Evolutionary conservation across 129 eudicot genomes (phyloP), one percentile per base, ranked within the genome.

Genomic region (Silybum marianum): DNA sequence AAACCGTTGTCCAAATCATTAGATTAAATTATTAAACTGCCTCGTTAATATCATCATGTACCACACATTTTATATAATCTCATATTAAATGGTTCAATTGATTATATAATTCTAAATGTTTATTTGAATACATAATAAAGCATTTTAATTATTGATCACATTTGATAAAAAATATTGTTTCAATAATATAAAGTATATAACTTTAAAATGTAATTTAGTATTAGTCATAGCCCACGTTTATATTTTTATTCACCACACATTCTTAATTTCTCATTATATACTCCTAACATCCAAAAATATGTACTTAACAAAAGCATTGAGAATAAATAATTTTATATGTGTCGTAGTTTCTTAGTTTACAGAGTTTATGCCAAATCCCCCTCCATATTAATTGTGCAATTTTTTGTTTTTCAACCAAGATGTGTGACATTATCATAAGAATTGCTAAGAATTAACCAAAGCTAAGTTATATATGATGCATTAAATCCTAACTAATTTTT

Each of bases 141-240:
- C 23, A 6, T 54, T 54, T 54, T 54, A 54, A 54, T n/a, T 54
- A 54, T 54, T n/a, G n/a, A 54, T 54, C 65, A 54, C 65, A 54
- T n/a, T n/a, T 54, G 9, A 13, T 54, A 23, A 14, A 54, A 11
- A 54, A 54, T 54, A 54, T 54, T 18, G 4, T 14, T 54, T 18
- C 63, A 51, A 16, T 16, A 51, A 32, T n/a, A 71, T 30, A 16
- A 32, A 34, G 7, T 30, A 7, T 18, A 32, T n/a, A 26, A n/a
- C 34, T 4, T 70, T 7, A 32, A 32, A 70, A 13, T 9, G 1
- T 48, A 48, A 13, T 48, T 12, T 48, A 48, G 62, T 4, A 26
- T 13, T 21, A 65, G 19, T 21, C 69, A 81, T 72, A 26, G 30
- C 21, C 80, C 80, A 81, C 46, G 84, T 51, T 42, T 19, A 36